Evolutionary conservation across 495 filamentous ascomycete species (phyloP).

Genomic region (Aspergillus nanangensis): DNA sequence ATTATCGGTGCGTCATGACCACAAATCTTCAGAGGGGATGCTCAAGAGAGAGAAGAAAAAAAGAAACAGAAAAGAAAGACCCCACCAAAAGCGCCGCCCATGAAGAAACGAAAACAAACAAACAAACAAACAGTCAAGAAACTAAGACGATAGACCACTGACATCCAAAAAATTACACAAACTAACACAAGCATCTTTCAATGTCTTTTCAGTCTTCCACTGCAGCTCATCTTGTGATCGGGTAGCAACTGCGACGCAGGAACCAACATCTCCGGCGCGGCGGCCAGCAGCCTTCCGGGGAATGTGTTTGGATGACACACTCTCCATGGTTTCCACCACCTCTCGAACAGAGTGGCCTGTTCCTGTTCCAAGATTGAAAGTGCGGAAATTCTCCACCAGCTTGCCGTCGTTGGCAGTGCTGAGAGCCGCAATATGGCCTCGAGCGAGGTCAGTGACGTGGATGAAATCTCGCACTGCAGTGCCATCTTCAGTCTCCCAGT

Average conservation of each 20-base stretch:
- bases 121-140: background rate
- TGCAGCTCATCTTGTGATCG: slow-evolving; percentile 79
- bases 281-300: slow-evolving; percentile 63
- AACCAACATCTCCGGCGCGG: slow-evolving; percentile 72
- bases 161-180: slow-evolving; percentile 65
- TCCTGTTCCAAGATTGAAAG: slow-evolving; percentile 52
- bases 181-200: slow-evolving; percentile 80
- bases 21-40: background rate
- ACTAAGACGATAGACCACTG: slow-evolving; percentile 27
- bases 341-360: slow-evolving; percentile 48
- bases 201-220: slow-evolving; percentile 80
- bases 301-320: slow-evolving; percentile 34
- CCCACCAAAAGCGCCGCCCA: slow-evolving; percentile 9
- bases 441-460: slow-evolving; percentile 61
- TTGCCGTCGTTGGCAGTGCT: slow-evolving; percentile 31
- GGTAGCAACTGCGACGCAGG: slow-evolving; percentile 76
- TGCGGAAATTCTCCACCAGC: slow-evolving; percentile 41
- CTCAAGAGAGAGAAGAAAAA: background rate
- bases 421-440: slow-evolving; percentile 59
- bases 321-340: slow-evolving; percentile 45
- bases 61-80: slow-evolving; percentile 1
- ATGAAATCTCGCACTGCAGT: slow-evolving; percentile 55
- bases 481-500: slow-evolving; percentile 64
- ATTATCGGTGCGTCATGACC: background rate
- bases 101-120: slow-evolving; percentile 2